A percentile compares a stretch with the other conserved stretches of the same genome.
These are phyloP conservation scores for Pichia rugopelliculosa DNA, from an alignment of 805 yeast species.

Conservation along the genomic window DNA sequence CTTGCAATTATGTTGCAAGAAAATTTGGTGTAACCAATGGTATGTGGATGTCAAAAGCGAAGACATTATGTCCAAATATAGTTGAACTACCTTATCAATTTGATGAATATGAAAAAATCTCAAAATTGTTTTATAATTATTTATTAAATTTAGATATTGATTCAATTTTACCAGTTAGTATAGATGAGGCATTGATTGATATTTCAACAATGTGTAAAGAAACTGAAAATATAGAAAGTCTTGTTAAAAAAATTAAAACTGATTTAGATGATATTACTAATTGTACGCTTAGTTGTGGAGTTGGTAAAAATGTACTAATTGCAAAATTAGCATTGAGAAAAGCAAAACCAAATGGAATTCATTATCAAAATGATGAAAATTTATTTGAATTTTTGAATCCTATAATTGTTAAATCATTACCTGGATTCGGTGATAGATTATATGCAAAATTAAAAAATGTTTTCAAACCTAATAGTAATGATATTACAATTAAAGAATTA, in stretches of 20 bases:
- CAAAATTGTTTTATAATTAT: conserved; percentile 56
- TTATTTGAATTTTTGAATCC: conserved; percentile 30
- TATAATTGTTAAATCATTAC: conserved; percentile 38
- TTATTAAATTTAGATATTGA: conserved; percentile 38
- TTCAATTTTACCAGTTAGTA: conserved; percentile 73
- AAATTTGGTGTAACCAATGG: conserved; percentile 76
- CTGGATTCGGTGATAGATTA: conserved; percentile 57
- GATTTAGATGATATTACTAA: conserved; percentile 38
- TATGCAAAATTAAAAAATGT: conserved; percentile 36
- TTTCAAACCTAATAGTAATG: conserved; percentile 7
- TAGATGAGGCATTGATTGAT: conserved; percentile 87
- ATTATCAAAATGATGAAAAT: conserved; percentile 27
- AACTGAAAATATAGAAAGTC: conserved; percentile 15
- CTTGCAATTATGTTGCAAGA: conserved; percentile 87
- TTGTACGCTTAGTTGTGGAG: conserved; percentile 76
- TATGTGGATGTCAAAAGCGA: conserved; percentile 78
- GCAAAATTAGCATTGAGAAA: conserved; percentile 66
- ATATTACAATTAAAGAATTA: conserved; percentile 34
- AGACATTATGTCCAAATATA: conserved; percentile 51
- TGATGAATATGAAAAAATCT: conserved; percentile 57
- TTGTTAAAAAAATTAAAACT: conserved; percentile 32
- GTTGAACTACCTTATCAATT: conserved; percentile 66
- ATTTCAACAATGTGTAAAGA: conserved; percentile 28
- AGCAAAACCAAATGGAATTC: conserved; percentile 77
- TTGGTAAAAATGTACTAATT: conserved; percentile 61